Base-by-base conservation (phyloP, 495 filamentous ascomycete genomes). In the Tuber calosporum region DNA sequence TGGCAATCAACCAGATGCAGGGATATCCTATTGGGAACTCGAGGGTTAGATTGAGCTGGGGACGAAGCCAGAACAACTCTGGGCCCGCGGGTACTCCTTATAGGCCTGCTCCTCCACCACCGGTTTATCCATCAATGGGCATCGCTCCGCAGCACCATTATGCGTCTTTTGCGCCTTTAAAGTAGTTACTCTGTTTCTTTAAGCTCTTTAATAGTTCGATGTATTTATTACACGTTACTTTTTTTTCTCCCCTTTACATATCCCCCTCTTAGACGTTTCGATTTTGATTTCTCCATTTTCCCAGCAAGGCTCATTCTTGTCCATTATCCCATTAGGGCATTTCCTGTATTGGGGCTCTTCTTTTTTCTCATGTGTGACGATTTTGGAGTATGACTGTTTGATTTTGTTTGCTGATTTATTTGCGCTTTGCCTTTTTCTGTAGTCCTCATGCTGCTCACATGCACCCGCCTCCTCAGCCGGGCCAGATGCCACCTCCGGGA, bases 1-100 rank as follows among this genome's bases (percentile, higher is more conserved):
- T 99, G 95, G 95, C 95, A 72, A 99, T 99, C 87, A 99, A 99
- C 86, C 95, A 99, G 85, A 99, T 99, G 95, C 95, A 99, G 84
- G 95, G 95, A 48, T 99, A 99, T 84, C 95, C 95, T 53, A 99
- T 99, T 79, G 95, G 95, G 69, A 99, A 99, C 86, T 99, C 95
- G 26, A 92, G 95, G 71, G 95, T 99, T 66, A 92, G 95, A 79
- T 88, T 99, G 77, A 95, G 92, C 80, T 99, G 95, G 95, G 95
- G 95, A 72, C 92, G 95, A 72, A 94, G 91, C 67, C 95, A 99
- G 87, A 99, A 99, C 88, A 99, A 99, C 86, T 98, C 95, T 70
- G 95, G 95, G 70, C 91, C 91, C 72, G 95, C 96, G 72, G 96
- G 96, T 74, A 99, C 96, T 75, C 95, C 95, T 69, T 99, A 99